A percentile compares a stretch with the other conserved stretches of the same genome.
phyloP scores from a whole-genome alignment of 148 eudicot species.

The Camellia japonica region DNA sequence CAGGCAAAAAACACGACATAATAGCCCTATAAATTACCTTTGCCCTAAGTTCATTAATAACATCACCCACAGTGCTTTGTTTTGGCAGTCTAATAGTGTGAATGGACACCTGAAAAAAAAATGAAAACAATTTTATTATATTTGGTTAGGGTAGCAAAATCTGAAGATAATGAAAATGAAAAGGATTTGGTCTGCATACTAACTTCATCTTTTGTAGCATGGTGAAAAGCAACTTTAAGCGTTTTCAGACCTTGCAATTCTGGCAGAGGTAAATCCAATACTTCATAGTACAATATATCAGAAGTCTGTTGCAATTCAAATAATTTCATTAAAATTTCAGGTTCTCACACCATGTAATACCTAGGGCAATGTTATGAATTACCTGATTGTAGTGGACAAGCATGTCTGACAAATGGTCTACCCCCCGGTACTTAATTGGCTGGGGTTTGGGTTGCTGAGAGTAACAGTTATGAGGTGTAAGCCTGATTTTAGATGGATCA shows the following conservation, averaged over 20 bases:
- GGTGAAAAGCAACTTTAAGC: conserved; percentile 71
- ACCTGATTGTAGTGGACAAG: conserved; percentile 91
- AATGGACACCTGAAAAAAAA: conserved; percentile 37
- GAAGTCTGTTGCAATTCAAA: conserved; percentile 37
- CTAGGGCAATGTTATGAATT: background rate
- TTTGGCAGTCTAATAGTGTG: conserved; percentile 71
- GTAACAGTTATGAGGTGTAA: conserved; percentile 89
- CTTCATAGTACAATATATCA: conserved; percentile 78
- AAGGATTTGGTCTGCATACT: conserved; percentile 17
- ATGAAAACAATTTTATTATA: background rate
- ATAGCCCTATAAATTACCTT: conserved; percentile 38
- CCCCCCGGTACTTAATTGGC: conserved; percentile 81
- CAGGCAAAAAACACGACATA: background rate
- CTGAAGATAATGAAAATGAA: background rate
- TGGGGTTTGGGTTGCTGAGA: conserved; percentile 95
- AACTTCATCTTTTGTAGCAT: conserved; percentile 70
- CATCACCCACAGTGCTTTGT: conserved; percentile 78
- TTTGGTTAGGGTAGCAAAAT: background rate
- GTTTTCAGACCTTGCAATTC: conserved; percentile 80
- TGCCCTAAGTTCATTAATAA: conserved; percentile 58
- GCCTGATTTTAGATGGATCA: conserved; percentile 86
- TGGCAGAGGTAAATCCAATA: conserved; percentile 75
- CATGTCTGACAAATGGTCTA: conserved; percentile 81
- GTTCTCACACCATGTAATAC: conserved; percentile 14
- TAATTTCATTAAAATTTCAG: background rate